These are phyloP conservation scores for Epichloe amarillans DNA, from an alignment of 2,329 filamentous ascomycete species.

Conservation along the genomic window DNA sequence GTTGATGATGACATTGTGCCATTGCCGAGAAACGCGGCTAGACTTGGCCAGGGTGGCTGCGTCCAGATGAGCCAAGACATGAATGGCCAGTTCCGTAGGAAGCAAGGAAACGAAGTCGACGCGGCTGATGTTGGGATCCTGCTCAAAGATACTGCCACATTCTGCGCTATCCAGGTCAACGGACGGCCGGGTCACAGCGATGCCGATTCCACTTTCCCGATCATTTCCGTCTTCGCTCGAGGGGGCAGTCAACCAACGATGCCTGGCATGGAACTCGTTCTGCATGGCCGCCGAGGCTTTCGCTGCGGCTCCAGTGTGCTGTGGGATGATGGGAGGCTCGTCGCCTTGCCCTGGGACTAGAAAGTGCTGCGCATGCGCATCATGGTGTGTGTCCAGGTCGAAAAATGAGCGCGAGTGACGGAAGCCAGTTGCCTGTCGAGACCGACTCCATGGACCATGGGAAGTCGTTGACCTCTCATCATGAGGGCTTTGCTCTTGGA, in stretches of 20 bases:
- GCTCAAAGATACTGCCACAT: constrained; percentile 15
- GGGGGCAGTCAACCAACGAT: constrained; percentile 28
- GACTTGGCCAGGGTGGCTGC: constrained; percentile 35
- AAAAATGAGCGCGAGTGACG: constrained; percentile 34
- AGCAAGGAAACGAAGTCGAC: constrained; percentile 45
- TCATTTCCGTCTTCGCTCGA: constrained; percentile 38
- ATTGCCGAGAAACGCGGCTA: constrained; percentile 35
- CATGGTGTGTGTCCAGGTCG: constrained; percentile 23
- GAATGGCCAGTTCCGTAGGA: constrained; percentile 45
- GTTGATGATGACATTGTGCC: constrained; percentile 34
- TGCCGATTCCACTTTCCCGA: constrained; percentile 51
- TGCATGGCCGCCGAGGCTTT: constrained; percentile 48
- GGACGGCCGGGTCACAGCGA: constrained; percentile 35
- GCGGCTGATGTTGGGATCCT: constrained; percentile 32
- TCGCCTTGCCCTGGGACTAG: constrained; percentile 35
- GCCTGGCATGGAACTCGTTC: constrained; percentile 32
- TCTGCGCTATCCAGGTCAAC: constrained; percentile 24
- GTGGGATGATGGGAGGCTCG: constrained; percentile 47
- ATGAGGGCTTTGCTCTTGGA: constrained; percentile 15
- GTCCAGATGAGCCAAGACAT: constrained; percentile 44
- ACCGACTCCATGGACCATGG: constrained; percentile 36
- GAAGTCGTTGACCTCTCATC: constrained; percentile 29
- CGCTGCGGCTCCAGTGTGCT: constrained; percentile 45
- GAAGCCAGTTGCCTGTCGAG: constrained; percentile 38
- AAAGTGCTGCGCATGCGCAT: constrained; percentile 15